Evolutionary conservation across 2,329 filamentous ascomycete genomes (phyloP).

Genomic region (Cadophora sp.): DNA sequence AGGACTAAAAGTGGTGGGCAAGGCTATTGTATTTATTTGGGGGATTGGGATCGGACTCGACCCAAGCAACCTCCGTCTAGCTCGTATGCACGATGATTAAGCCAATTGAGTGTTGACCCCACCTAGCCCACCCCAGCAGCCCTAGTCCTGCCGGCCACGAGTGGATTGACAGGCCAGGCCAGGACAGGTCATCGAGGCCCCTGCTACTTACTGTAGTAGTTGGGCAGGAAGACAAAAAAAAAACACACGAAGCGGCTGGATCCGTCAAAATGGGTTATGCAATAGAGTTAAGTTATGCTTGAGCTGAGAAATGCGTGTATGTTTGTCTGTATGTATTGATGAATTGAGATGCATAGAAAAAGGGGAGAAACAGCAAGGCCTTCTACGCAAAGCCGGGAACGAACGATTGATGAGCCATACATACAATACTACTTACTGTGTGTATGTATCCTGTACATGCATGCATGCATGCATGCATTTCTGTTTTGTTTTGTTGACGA

Average conservation of each 20-base stretch:
- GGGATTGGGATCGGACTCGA: neutral
- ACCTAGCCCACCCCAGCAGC: too few species aligned
- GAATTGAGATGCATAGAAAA: too few species aligned
- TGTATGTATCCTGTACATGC: too few species aligned
- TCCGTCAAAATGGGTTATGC: too few species aligned
- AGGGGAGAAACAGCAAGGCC: too few species aligned
- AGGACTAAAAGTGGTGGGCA: neutral
- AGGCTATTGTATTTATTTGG: constrained; percentile 14
- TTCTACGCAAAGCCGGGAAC: too few species aligned
- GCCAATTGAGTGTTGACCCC: neutral
- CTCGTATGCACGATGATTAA: neutral
- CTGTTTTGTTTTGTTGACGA: neutral
- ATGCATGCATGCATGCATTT: too few species aligned
- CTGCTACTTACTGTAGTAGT: neutral
- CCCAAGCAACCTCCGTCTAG: neutral
- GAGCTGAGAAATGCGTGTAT: too few species aligned
- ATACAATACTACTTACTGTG: too few species aligned
- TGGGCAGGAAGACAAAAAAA: neutral
- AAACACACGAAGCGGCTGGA: neutral
- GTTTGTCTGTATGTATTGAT: too few species aligned
- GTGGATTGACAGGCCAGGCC: neutral
- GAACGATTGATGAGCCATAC: too few species aligned
- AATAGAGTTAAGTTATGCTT: too few species aligned
- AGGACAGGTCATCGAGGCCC: neutral
- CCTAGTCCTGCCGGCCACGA: neutral